phyloP scores from a whole-genome alignment of 2,329 filamentous ascomycete genomes.

The Furcasterigmium sp. region DNA sequence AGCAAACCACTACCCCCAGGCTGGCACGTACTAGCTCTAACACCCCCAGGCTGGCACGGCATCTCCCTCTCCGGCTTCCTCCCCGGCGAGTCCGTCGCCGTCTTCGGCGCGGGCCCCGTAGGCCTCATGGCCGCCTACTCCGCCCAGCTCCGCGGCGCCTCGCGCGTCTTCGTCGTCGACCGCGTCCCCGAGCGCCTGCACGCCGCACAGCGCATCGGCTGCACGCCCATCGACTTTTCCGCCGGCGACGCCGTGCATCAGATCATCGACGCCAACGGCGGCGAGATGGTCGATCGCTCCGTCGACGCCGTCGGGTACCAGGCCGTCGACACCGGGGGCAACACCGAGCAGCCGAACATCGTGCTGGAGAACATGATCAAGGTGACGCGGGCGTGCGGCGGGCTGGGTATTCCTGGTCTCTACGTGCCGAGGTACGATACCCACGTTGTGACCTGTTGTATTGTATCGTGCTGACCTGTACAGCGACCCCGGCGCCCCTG shows the following conservation, averaged over 20 bases:
- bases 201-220: conserved; percentile 57
- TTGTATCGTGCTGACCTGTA: conserved; percentile 20
- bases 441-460: neutral
- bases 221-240: conserved; percentile 55
- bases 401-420: conserved; percentile 55
- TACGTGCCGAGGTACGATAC: conserved; percentile 29
- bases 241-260: conserved; percentile 54
- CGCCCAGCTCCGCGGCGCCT: conserved; percentile 54
- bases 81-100: conserved; percentile 56
- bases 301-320: conserved; percentile 65
- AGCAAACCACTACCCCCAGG: neutral
- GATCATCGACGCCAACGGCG: conserved; percentile 53
- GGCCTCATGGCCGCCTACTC: conserved; percentile 64
- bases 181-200: conserved; percentile 54
- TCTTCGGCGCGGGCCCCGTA: conserved; percentile 61
- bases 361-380: conserved; percentile 60
- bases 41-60: conserved; percentile 45
- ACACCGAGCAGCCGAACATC: conserved; percentile 56
- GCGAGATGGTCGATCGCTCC: conserved; percentile 54
- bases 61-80: conserved; percentile 53
- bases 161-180: conserved; percentile 58
- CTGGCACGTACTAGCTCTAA: neutral
- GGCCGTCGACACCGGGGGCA: conserved; percentile 49
- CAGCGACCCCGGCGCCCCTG: conserved; percentile 56
- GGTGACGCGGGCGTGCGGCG: conserved; percentile 56